Conservation (phyloP, 1,284 basidiomycete species). For the Chondrostereum purpureum region DNA sequence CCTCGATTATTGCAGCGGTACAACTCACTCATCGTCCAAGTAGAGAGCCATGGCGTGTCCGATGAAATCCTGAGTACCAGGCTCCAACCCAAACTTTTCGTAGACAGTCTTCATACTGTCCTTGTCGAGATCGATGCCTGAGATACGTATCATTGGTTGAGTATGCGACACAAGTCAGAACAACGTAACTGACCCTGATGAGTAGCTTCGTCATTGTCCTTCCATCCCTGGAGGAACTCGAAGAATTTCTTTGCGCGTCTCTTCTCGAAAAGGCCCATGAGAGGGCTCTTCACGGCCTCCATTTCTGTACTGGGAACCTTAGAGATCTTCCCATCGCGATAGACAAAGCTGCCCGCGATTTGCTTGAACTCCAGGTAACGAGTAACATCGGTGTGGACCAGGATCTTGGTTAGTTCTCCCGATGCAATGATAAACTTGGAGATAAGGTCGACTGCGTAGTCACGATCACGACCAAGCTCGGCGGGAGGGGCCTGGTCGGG, state of each 20-base stretch:
- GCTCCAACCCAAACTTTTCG: slow-evolving; percentile 94
- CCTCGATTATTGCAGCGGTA: slow-evolving; percentile 9
- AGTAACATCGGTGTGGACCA: slow-evolving; percentile 98
- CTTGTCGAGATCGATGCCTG: slow-evolving; percentile 82
- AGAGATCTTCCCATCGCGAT: slow-evolving; percentile 93
- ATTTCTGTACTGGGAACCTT: slow-evolving; percentile 98
- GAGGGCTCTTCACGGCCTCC: slow-evolving; percentile 89
- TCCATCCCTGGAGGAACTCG: slow-evolving; percentile 94
- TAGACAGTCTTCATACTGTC: slow-evolving; percentile 92
- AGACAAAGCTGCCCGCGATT: slow-evolving; percentile 97
- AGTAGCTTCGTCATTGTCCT: slow-evolving; percentile 88
- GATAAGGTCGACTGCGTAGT: slow-evolving; percentile 94
- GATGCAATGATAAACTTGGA: slow-evolving; percentile 98
- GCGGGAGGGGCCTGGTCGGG: slow-evolving; percentile 63
- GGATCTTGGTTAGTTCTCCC: slow-evolving; percentile 96
- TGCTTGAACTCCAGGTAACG: slow-evolving; percentile 99
- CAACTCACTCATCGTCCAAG: slow-evolving; percentile 88
- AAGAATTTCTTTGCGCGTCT: slow-evolving; percentile 98
- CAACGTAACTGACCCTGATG: slow-evolving; percentile 71
- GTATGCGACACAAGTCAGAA: background rate
- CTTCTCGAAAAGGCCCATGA: slow-evolving; percentile 99
- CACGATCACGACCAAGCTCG: slow-evolving; percentile 87
- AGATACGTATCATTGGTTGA: slow-evolving; percentile 1
- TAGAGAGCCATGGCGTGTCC: slow-evolving; percentile 99
- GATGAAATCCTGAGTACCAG: slow-evolving; percentile 98